Evolutionary conservation across 2,329 filamentous ascomycete species (phyloP), one percentile per base, ranked within the genome.

Genomic region (Delphinella strobiligena): DNA sequence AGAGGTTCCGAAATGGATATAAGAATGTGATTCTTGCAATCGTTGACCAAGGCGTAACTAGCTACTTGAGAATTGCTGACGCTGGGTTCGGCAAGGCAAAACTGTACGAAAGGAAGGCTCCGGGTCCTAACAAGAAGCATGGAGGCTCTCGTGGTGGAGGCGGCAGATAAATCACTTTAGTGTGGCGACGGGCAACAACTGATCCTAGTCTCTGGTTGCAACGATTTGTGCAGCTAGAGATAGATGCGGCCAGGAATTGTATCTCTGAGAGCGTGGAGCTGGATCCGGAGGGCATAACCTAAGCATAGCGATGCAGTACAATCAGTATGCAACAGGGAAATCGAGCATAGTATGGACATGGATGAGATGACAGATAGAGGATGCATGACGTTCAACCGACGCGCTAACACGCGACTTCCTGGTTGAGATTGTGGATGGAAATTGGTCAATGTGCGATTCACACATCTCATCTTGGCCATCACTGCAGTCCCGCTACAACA

Each of bases 1-100:
- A 80, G 52, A 77, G 83, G 43, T 64, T 96, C 47, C 89, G 87
- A 60, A 78, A 93, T 52, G 91, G 87, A 2, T 78, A 81, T 57
- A 74, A 85, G 47, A 91, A 85, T 59, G 82, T 91, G 22, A 68
- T 95, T 24, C 58, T 98, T 17, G 91, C 88, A 0, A 74, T 96
- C 2, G 87, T 95, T 24, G 91, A 96, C 56, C 75, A 86, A 46
- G 91, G 91, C 0, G 71, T 96, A 16, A 81, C 88, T 34, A 96
- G 89, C 58, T 96, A 89, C 56, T 68, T 95, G 52, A 69, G 83
- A 17, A 71, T 95, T 43, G 77, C 74, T 1, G 87, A 96, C 64
- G 78, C 78, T 9, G 80, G 79, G 1, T 95, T 95, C 61, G 80
- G 57, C 2, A 51, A 54, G 46, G 86, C 93, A 59, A 75, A 64